Base-by-base conservation (phyloP, 2,329 filamentous ascomycete genomes). In the Monilinia fructigena region DNA sequence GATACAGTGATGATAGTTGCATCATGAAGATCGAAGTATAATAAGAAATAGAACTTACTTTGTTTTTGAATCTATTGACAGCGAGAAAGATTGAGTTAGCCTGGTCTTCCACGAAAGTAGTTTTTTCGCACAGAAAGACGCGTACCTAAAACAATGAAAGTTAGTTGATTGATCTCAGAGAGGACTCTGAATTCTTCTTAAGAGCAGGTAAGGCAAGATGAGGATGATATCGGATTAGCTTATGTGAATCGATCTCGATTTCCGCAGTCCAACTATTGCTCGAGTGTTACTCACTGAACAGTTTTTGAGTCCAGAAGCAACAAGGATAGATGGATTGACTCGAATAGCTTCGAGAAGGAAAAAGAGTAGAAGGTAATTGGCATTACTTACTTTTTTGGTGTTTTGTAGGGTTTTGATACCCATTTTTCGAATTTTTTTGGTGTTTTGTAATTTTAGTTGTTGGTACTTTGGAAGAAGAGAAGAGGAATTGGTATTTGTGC, bases 341-440 rank as follows among this genome's bases (percentile, higher is more conserved):
- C 4, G 38, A 8, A 18, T 38, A 1, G 4, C 1, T 26, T 40
- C 26, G 20, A 20, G 31, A 11, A 40, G 20, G n/a, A 12, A 20
- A 10, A 38, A 0, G 11, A 1, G 28, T n/a, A 8, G 14, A 60
- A 35, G 8, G 4, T 50, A 3, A 7, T 26, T 18, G 31, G 38
- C 0, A 5, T 7, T 4, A 26, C 58, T 61, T 50, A 40, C 31
- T 40, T 38, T 42, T 38, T 11, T 26, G 11, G 20, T 23, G 2
- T 40, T 60, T 50, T 5, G 2, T 12, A 61, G 14, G 45, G 45
- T 50, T 26, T 0, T 50, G 18, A 10, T 50, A 7, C 28, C 16
- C 58, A 61, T 50, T 61, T 61, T 61, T 50, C 31, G 1, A 50
- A 26, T 38, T 35, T 26, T 50, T 38, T 38, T 38, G 14, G 45